These are phyloP conservation scores for Claviceps pazoutovae DNA, from an alignment of 2,329 filamentous ascomycete genomes.

Conservation along the genomic window DNA sequence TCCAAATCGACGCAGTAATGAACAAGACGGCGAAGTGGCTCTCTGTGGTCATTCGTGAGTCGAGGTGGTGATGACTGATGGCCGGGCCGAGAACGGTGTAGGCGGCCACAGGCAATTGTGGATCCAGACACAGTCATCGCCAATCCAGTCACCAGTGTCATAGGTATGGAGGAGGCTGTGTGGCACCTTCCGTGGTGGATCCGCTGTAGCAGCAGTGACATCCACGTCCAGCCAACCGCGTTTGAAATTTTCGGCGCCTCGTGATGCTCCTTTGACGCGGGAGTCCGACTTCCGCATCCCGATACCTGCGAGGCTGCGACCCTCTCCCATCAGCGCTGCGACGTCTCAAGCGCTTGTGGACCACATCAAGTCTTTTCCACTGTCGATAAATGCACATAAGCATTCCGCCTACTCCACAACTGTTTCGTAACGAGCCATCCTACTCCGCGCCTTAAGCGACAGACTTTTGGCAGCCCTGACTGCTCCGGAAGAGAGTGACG, in stretches of 20 bases:
- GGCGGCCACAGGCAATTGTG: background rate
- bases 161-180: no score
- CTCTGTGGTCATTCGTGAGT: background rate
- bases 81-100: background rate
- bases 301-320: no score
- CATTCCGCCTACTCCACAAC: background rate
- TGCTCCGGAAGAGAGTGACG: no score
- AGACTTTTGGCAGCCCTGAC: background rate
- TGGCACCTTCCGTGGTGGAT: no score
- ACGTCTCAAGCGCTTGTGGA: no score
- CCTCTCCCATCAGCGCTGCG: no score
- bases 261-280: background rate
- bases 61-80: background rate
- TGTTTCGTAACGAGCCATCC: background rate
- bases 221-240: background rate
- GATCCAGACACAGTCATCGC: background rate
- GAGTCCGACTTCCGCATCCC: no score
- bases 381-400: background rate
- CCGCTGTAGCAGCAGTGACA: background rate
- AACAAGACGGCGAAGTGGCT: background rate
- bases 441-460: no score
- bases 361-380: no score
- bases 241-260: background rate
- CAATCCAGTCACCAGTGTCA: background rate
- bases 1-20: background rate